phyloP scores from a whole-genome alignment of 2,329 filamentous ascomycete species.

The Rhinocladiella mackenziei region DNA sequence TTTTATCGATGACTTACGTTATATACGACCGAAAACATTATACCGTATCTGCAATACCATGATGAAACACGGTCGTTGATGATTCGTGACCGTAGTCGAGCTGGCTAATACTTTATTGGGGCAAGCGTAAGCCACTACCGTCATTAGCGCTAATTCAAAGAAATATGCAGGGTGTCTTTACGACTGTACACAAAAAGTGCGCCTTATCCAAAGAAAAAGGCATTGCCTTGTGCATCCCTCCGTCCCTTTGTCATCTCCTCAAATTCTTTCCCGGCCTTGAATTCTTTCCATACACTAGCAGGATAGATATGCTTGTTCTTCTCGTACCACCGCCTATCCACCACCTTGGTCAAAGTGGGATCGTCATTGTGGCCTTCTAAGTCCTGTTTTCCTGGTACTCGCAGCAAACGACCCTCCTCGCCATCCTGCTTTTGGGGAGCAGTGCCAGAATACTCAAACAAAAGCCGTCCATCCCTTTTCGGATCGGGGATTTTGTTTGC shows the following conservation, averaged over 20 bases:
- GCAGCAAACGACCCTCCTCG: slow-evolving; percentile 40
- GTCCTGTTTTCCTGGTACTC: slow-evolving; percentile 49
- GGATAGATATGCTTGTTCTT: slow-evolving; percentile 98
- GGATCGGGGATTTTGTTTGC: slow-evolving; percentile 67
- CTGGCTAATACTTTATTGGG: too few relatives aligned
- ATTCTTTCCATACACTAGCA: slow-evolving; percentile 91
- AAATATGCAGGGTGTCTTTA: too few relatives aligned
- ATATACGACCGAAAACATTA: too few relatives aligned
- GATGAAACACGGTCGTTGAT: too few relatives aligned
- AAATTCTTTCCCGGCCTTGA: slow-evolving; percentile 81
- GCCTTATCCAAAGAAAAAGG: slow-evolving; percentile 70
- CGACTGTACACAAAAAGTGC: background rate
- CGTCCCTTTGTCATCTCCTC: slow-evolving; percentile 61
- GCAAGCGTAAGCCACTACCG: too few relatives aligned
- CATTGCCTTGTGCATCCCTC: slow-evolving; percentile 83
- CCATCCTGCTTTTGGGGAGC: slow-evolving; percentile 33
- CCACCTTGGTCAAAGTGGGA: slow-evolving; percentile 80
- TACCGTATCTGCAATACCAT: too few relatives aligned
- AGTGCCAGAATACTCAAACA: slow-evolving; percentile 71
- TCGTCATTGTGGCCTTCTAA: slow-evolving; percentile 77
- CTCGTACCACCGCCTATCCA: slow-evolving; percentile 95
- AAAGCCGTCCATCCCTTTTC: slow-evolving; percentile 64
- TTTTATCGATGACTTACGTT: too few relatives aligned
- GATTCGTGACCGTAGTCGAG: too few relatives aligned
- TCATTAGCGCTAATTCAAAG: too few relatives aligned